phyloP scores from a whole-genome alignment of 2,329 filamentous ascomycete genomes.

The Aspergillus fumigatus region DNA sequence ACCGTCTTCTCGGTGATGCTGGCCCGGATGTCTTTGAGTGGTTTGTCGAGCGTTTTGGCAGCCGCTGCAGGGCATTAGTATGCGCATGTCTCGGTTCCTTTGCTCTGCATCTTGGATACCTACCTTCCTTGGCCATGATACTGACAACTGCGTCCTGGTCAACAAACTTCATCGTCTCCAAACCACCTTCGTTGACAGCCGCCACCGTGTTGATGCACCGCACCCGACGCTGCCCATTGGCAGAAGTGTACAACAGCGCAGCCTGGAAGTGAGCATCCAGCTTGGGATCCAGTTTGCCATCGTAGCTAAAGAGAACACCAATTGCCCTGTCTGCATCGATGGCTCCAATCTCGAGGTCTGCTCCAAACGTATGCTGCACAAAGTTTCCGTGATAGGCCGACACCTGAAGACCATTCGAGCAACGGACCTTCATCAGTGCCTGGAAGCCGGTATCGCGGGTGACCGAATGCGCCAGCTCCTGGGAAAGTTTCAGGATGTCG shows the following conservation, averaged over 20 bases:
- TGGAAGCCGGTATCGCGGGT: constrained; percentile 91
- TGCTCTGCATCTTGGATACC: constrained; percentile 1
- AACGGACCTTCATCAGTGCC: constrained; percentile 95
- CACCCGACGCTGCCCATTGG: constrained; percentile 81
- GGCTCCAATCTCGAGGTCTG: constrained; percentile 87
- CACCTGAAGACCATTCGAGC: constrained; percentile 92
- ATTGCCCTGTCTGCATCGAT: constrained; percentile 93
- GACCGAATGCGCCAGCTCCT: constrained; percentile 81
- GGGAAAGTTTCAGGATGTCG: constrained; percentile 75
- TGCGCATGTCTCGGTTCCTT: neutral
- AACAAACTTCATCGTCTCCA: constrained; percentile 83
- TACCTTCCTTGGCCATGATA: constrained; percentile 81
- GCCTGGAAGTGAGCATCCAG: constrained; percentile 97
- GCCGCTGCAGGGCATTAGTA: constrained; percentile 52
- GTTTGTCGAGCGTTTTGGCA: constrained; percentile 71
- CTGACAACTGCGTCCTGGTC: constrained; percentile 91
- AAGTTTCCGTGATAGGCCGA: constrained; percentile 95
- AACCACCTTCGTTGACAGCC: constrained; percentile 78
- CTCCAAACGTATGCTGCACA: constrained; percentile 88
- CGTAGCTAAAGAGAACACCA: constrained; percentile 86
- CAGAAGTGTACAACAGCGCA: constrained; percentile 89
- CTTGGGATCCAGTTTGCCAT: constrained; percentile 95
- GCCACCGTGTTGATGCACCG: constrained; percentile 92
- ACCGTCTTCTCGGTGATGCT: constrained; percentile 86
- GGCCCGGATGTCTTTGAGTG: constrained; percentile 79